These are phyloP conservation scores for Coccomyxa sp. DNA, from an alignment of 139 green algal species.

Conservation along the genomic window DNA sequence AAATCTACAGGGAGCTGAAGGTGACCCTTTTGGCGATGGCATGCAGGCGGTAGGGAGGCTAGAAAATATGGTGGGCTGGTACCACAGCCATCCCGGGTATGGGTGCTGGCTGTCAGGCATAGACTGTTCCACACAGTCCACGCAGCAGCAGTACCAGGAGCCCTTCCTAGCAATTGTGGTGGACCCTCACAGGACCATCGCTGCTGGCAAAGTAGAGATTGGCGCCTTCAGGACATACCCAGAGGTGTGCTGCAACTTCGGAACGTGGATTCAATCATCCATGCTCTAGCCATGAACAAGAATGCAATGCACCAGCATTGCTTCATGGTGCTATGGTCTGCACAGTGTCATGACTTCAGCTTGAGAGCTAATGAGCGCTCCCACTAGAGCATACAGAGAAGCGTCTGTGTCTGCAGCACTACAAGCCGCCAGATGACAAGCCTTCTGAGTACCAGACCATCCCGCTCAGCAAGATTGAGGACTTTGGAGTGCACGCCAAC, in stretches of 20 bases:
- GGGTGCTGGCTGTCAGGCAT: slow-evolving; percentile 98
- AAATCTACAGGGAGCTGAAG: too few species aligned
- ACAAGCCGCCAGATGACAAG: slow-evolving; percentile 77
- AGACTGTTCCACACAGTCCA: slow-evolving; percentile 79
- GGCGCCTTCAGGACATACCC: slow-evolving; percentile 89
- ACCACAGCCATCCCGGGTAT: slow-evolving; percentile 97
- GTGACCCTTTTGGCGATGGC: too few species aligned
- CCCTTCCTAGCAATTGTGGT: slow-evolving; percentile 97
- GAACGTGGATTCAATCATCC: too few species aligned
- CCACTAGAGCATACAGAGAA: not conserved
- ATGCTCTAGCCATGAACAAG: too few species aligned
- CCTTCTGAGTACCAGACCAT: slow-evolving; percentile 96
- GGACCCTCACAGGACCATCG: slow-evolving; percentile 94
- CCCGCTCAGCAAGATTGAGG: slow-evolving; percentile 96
- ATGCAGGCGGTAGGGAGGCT: slow-evolving; percentile 58
- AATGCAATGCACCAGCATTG: too few species aligned
- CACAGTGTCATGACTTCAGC: too few species aligned
- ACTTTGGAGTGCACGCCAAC: slow-evolving; percentile 88
- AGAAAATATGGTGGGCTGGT: slow-evolving; percentile 99
- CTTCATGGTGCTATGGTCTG: too few species aligned
- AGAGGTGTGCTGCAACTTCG: slow-evolving; percentile 36
- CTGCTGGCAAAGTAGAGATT: slow-evolving; percentile 95
- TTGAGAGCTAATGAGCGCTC: too few species aligned
- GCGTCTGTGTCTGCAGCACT: slow-evolving; percentile 37
- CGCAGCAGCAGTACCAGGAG: slow-evolving; percentile 74